These are phyloP conservation scores for Kluyveromyces siamensis DNA, from an alignment of 805 yeast genomes.

Conservation along the genomic window DNA sequence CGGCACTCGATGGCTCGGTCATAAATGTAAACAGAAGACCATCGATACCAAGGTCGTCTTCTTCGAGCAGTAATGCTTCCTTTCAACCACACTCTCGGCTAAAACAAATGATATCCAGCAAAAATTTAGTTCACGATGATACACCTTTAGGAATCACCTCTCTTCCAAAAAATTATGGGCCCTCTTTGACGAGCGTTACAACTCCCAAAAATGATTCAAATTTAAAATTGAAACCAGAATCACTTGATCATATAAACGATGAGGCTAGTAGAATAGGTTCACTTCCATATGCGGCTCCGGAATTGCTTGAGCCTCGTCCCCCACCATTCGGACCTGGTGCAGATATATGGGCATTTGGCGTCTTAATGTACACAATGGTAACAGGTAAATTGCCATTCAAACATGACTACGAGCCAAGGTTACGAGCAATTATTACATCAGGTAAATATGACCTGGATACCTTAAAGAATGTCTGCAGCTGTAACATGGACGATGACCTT, in stretches of 20 bases:
- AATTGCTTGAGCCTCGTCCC: conserved; percentile 51
- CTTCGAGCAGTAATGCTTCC: conserved; percentile 14
- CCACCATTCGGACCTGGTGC: conserved; percentile 53
- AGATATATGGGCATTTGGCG: conserved; percentile 91
- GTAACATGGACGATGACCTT: conserved; percentile 1
- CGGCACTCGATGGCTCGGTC: conserved; percentile 7
- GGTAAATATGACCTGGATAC: conserved; percentile 49
- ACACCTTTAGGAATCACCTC: conserved; percentile 24
- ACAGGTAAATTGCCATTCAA: conserved; percentile 74
- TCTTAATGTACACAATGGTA: conserved; percentile 61
- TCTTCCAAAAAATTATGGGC: conserved; percentile 22
- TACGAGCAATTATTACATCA: conserved; percentile 61
- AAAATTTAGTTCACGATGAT: conserved; percentile 26
- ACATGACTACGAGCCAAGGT: conserved; percentile 74
- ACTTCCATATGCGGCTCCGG: conserved; percentile 89
- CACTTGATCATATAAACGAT: background rate
- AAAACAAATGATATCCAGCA: conserved; percentile 21
- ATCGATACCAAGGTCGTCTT: conserved; percentile 28
- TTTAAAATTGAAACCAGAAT: conserved; percentile 7
- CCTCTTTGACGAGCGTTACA: conserved; percentile 18
- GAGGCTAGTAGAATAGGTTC: conserved; percentile 51
- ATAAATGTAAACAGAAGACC: conserved; percentile 16
- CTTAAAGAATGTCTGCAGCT: conserved; percentile 35
- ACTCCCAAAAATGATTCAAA: conserved; percentile 5
- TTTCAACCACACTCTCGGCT: conserved; percentile 5